Evolutionary conservation across 2,329 filamentous ascomycete species (phyloP).

Genomic region (Parasarocladium wereldwijsianum): DNA sequence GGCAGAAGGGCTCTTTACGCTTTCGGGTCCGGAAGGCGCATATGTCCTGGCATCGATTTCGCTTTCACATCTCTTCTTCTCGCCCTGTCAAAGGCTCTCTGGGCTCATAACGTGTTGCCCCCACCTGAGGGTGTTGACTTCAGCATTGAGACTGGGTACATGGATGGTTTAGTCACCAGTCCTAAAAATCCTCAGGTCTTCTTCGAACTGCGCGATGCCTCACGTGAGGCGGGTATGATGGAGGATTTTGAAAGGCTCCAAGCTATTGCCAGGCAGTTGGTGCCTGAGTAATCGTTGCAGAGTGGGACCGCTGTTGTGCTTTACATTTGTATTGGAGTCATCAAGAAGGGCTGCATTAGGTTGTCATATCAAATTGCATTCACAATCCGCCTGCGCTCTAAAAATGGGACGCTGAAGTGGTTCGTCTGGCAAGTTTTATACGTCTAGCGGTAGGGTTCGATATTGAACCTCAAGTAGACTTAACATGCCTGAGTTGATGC

Average conservation of each 20-base stretch:
- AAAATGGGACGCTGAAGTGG: no score
- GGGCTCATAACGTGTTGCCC: slow-evolving; percentile 19
- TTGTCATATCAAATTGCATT: no score
- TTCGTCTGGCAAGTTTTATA: no score
- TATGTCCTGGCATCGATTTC: slow-evolving; percentile 32
- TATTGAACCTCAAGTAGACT: no score
- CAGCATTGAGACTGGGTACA: background rate
- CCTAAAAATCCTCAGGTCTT: background rate
- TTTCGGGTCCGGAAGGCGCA: slow-evolving; percentile 30
- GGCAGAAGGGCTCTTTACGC: slow-evolving; percentile 15
- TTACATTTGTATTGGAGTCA: no score
- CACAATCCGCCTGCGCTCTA: no score
- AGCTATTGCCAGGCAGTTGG: background rate
- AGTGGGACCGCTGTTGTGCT: no score
- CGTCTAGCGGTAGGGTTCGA: no score
- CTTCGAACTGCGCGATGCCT: background rate
- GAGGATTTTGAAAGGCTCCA: background rate
- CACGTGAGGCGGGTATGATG: background rate
- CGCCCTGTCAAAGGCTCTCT: slow-evolving; percentile 24
- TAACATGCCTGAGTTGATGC: no score
- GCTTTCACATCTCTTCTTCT: slow-evolving; percentile 27
- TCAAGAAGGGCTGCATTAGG: no score
- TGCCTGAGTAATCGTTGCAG: background rate
- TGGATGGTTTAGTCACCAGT: background rate
- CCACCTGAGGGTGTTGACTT: background rate